Conservation (phyloP, 352 stramenopile species). For the Pythium graminicola region DNA sequence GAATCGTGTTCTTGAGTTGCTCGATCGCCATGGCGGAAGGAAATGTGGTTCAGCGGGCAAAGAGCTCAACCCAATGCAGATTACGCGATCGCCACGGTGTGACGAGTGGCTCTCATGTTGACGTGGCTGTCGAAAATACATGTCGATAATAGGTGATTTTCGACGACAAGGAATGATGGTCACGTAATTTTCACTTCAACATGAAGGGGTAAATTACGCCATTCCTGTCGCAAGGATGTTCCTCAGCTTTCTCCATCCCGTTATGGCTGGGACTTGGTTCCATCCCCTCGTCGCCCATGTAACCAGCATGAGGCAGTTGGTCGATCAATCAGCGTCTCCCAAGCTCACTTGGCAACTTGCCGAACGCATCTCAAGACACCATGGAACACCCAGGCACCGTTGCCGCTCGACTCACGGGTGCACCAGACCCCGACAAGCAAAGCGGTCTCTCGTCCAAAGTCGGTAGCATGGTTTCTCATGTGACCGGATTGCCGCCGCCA, state of each 20-base stretch:
- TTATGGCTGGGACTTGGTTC: not conserved
- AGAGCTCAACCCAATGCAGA: slow-evolving; percentile 5
- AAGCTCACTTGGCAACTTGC: slow-evolving; percentile 7
- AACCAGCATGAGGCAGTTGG: not conserved
- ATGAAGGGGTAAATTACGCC: not conserved
- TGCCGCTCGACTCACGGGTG: slow-evolving; percentile 25
- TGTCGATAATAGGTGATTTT: not conserved
- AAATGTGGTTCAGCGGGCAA: no score
- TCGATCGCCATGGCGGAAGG: slow-evolving; percentile 56
- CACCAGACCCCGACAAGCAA: slow-evolving; percentile 19
- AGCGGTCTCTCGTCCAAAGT: slow-evolving; percentile 15
- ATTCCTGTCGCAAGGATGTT: not conserved
- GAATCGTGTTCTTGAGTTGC: slow-evolving; percentile 51
- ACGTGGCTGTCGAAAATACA: not conserved
- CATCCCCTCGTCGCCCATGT: not conserved
- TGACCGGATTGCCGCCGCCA: slow-evolving; percentile 21
- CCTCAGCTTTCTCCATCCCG: not conserved
- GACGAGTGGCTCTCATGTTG: slow-evolving; percentile 1
- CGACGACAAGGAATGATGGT: not conserved
- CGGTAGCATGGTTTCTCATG: slow-evolving; percentile 16
- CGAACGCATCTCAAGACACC: not conserved
- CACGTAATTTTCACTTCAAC: slow-evolving; percentile 8
- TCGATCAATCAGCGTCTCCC: not conserved
- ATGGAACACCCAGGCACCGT: slow-evolving; percentile 30
- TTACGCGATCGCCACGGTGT: slow-evolving; percentile 14